Percentiles rank a stretch among this genome's conserved stretches.
Evolutionary conservation across 2,329 filamentous ascomycete species (phyloP).

Genomic region (Aschersonia sp.): DNA sequence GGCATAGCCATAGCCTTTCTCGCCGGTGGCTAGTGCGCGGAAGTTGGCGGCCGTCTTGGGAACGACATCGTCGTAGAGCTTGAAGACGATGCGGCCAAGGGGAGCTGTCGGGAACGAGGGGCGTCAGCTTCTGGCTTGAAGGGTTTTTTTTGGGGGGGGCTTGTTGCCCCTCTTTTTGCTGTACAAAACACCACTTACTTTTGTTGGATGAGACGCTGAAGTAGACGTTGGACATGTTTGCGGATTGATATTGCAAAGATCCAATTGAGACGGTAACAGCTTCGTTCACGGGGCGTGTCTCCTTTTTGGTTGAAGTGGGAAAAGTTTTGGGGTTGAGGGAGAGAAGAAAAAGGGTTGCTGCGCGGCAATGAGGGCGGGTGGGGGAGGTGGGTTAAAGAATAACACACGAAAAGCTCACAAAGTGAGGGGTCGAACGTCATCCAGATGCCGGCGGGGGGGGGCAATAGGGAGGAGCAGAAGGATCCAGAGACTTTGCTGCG

Average conservation of each 20-base stretch:
- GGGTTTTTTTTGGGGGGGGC: background rate
- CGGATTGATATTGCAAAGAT: background rate
- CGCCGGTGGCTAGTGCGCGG: background rate
- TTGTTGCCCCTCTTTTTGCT: background rate
- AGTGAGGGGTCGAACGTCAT: conserved; percentile 6
- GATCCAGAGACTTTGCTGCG: background rate
- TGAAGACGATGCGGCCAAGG: conserved; percentile 69
- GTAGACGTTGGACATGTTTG: conserved; percentile 3
- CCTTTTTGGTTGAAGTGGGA: background rate
- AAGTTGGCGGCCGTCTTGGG: conserved; percentile 38
- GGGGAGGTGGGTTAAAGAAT: no score
- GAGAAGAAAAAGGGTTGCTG: background rate
- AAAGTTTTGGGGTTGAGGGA: background rate
- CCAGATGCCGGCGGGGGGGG: conserved; percentile 1
- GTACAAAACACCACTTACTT: conserved; percentile 5
- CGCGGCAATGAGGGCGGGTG: conserved; percentile 1
- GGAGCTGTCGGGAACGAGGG: background rate
- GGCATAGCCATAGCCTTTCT: background rate
- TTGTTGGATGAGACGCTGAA: conserved; percentile 6
- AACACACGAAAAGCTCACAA: background rate
- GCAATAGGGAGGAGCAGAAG: background rate
- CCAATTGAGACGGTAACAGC: background rate
- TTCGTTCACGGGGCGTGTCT: background rate
- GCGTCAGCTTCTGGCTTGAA: background rate
- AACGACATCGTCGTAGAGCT: conserved; percentile 72